Percentiles rank a stretch among this genome's conserved stretches.
These are phyloP conservation scores for Jamesozyma spencerorum DNA, from an alignment of 805 yeast species.

Conservation along the genomic window DNA sequence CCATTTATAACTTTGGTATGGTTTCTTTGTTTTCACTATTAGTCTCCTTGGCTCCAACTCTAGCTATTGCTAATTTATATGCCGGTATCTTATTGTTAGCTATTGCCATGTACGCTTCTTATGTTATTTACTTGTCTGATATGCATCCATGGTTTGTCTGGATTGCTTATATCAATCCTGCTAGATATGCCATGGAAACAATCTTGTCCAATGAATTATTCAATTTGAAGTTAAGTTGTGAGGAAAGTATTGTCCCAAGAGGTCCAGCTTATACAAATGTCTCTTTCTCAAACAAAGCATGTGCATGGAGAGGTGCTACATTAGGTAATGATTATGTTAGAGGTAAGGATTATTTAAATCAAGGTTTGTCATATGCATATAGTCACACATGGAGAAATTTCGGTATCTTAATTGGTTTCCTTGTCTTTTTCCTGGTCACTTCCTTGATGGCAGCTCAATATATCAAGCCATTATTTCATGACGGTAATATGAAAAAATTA, in stretches of 20 bases:
- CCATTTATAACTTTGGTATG: constrained; percentile 38
- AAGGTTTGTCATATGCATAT: constrained; percentile 41
- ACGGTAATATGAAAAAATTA: constrained; percentile 7
- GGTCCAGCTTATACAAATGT: constrained; percentile 45
- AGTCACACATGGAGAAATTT: constrained; percentile 70
- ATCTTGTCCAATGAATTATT: constrained; percentile 59
- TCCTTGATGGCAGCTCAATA: constrained; percentile 28
- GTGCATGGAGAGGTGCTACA: constrained; percentile 50
- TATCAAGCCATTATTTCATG: constrained; percentile 20
- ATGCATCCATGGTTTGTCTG: constrained; percentile 69
- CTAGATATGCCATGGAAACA: constrained; percentile 51
- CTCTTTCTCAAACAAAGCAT: constrained; percentile 35
- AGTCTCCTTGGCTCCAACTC: constrained; percentile 42
- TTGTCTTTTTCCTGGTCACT: constrained; percentile 30
- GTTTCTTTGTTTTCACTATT: constrained; percentile 44
- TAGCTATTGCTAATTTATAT: constrained; percentile 51
- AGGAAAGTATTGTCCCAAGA: constrained; percentile 42
- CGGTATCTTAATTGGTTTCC: constrained; percentile 51
- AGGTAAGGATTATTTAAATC: constrained; percentile 47
- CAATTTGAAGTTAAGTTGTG: constrained; percentile 46
- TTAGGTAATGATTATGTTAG: constrained; percentile 43
- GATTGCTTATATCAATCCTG: constrained; percentile 50
- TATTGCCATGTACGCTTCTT: constrained; percentile 53
- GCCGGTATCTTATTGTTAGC: constrained; percentile 48
- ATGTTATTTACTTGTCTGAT: constrained; percentile 47